Conservation (phyloP, 2,329 filamentous ascomycete species). For the Arthrobotrys pseudoclavata region DNA sequence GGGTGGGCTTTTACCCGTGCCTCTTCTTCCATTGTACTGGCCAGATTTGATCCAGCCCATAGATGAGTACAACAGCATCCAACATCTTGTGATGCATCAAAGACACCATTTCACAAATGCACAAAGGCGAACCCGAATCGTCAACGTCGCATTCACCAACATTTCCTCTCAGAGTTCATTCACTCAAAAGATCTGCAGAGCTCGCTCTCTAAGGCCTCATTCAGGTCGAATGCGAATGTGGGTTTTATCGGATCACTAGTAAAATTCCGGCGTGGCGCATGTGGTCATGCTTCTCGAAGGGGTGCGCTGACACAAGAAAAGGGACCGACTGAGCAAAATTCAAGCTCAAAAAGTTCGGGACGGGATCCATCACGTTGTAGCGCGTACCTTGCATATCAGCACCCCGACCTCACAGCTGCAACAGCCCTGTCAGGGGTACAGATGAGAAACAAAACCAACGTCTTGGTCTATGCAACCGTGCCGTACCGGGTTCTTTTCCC, state of each 20-base stretch:
- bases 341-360: constrained; percentile 23
- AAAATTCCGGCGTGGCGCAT: constrained; percentile 21
- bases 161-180: neutral
- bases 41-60: constrained; percentile 3
- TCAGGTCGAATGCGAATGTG: neutral
- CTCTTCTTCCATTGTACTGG: neutral
- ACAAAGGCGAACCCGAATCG: neutral
- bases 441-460: constrained; percentile 12
- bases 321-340: constrained; percentile 10
- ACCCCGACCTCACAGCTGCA: constrained; percentile 26
- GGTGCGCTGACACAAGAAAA: constrained; percentile 21
- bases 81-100: constrained; percentile 24
- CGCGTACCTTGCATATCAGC: constrained; percentile 36
- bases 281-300: constrained; percentile 24
- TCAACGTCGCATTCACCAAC: constrained; percentile 9
- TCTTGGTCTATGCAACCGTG: constrained; percentile 1
- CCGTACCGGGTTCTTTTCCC: constrained; percentile 7
- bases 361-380: constrained; percentile 29
- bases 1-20: constrained; percentile 18
- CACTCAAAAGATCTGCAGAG: constrained; percentile 9
- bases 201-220: constrained; percentile 6
- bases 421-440: constrained; percentile 29
- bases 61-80: neutral
- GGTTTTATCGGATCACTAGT: neutral
- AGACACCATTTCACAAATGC: neutral